A percentile compares a stretch with the other conserved stretches of the same genome.
phyloP scores from a whole-genome alignment of 306 rosid genomes.

The Albizia julibrissin region DNA sequence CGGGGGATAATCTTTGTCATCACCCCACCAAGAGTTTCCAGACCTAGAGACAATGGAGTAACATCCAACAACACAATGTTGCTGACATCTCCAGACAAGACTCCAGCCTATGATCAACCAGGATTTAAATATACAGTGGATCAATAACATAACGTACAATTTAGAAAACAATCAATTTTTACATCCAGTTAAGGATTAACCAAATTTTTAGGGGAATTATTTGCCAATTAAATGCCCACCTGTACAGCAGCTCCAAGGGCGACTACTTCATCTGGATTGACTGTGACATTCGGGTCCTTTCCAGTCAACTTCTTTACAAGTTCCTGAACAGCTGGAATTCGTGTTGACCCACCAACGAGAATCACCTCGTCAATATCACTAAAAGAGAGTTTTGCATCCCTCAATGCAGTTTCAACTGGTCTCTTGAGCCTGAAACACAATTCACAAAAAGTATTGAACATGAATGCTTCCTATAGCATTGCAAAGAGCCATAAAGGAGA shows the following conservation, averaged over 20 bases:
- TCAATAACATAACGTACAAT: background rate
- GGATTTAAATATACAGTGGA: background rate
- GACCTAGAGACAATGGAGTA: constrained; percentile 76
- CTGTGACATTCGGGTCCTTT: constrained; percentile 89
- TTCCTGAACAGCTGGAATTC: constrained; percentile 92
- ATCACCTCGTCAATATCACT: constrained; percentile 88
- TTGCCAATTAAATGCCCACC: constrained; percentile 42
- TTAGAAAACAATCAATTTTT: background rate
- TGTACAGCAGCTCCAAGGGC: constrained; percentile 96
- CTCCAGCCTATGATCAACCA: constrained; percentile 69
- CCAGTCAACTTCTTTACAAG: constrained; percentile 86
- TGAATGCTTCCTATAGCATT: background rate
- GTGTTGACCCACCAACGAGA: constrained; percentile 96
- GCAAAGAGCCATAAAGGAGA: background rate
- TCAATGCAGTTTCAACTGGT: constrained; percentile 84
- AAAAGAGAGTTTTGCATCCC: constrained; percentile 88
- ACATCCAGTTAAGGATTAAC: background rate
- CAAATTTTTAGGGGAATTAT: background rate
- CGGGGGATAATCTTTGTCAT: constrained; percentile 97
- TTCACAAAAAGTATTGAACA: background rate
- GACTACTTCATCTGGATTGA: constrained; percentile 96
- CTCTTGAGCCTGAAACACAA: constrained; percentile 64
- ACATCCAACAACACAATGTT: constrained; percentile 92
- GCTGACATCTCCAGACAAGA: constrained; percentile 87
- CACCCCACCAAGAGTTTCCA: constrained; percentile 92